phyloP scores from a whole-genome alignment of 2,329 filamentous ascomycete species.

The Paecilomyces formosus region DNA sequence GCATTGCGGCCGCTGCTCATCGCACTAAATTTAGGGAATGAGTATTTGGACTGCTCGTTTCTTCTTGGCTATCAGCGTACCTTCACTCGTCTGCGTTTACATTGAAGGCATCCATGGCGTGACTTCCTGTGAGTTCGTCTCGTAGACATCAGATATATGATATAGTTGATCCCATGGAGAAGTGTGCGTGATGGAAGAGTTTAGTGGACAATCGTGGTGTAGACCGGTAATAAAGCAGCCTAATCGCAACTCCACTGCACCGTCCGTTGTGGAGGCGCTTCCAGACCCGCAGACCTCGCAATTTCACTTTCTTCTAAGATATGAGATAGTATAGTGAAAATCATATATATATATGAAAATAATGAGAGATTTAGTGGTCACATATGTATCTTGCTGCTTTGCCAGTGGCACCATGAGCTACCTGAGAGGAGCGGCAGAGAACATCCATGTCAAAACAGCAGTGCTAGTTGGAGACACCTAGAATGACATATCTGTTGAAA shows the following conservation, averaged over 20 bases:
- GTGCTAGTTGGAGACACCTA: too few relatives aligned
- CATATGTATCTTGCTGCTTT: too few relatives aligned
- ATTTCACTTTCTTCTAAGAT: background rate
- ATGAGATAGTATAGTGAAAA: background rate
- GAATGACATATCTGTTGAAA: too few relatives aligned
- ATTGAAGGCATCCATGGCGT: slow-evolving; percentile 19
- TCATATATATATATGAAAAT: background rate
- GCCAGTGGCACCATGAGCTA: too few relatives aligned
- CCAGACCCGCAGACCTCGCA: background rate
- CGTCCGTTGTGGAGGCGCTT: background rate
- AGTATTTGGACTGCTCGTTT: background rate
- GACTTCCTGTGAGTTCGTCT: slow-evolving; percentile 19
- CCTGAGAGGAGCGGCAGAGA: too few relatives aligned
- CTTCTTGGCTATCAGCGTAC: slow-evolving; percentile 3
- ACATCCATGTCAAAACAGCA: too few relatives aligned
- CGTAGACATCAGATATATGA: slow-evolving; percentile 10
- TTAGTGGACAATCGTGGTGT: background rate
- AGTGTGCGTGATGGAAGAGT: background rate
- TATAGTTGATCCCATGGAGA: background rate
- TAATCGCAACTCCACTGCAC: background rate
- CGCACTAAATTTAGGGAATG: slow-evolving; percentile 11
- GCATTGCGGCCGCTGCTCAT: slow-evolving; percentile 17
- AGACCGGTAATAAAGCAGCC: background rate
- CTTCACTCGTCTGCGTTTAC: slow-evolving; percentile 17
- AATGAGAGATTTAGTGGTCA: too few relatives aligned